Evolutionary conservation across 768 basidiomycete genomes (phyloP), one percentile per base, ranked within the genome.

Genomic region (Lentinula boryana): DNA sequence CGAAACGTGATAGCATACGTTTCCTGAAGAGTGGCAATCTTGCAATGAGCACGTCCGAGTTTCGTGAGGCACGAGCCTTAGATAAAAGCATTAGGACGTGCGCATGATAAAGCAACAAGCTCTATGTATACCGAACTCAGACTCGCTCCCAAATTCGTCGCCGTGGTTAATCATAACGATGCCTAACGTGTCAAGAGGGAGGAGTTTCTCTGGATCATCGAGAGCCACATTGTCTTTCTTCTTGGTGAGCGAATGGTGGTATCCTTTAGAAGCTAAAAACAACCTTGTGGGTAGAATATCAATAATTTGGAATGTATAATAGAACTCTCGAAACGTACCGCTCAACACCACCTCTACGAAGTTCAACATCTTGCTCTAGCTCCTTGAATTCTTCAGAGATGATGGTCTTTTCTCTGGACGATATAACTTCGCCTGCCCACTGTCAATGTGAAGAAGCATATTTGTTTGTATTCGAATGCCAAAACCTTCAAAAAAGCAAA

Each of bases 371-470:
- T 66, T 82, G 80, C 72, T 95, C 92, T 49, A 95, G 77, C 52
- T 88, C 90, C 40, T 76, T 81, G 70, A 95, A 89, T 63, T 94
- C 93, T 27, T 89, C 88, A 2, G 88, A 84, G 35, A 88, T 80
- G 46, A 82, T 73, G 2, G 89, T 86, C 79, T 90, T 95, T 70
- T 93, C 91, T 64, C 87, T 84, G 27, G 88, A 82, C 43, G 90
- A 86, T 57, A 97, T 92, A 66, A 91, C 88, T 75, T 95, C 93
- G 44, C 90, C 91, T 5, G 91, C 91, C 89, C 92, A 91, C 90
- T 95, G 40, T 40, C 18, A 67, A 48, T 65, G 54, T 58, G 62
- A 21, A 53, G 46, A 62, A 69, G 69, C 67, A 62, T 69, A 58
- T 38, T 32, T 10, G 40, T 58, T 38, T 54, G 58, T 51, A 46